Evolutionary conservation across 495 filamentous ascomycete species (phyloP).

Genomic region (Bacidia rubella): DNA sequence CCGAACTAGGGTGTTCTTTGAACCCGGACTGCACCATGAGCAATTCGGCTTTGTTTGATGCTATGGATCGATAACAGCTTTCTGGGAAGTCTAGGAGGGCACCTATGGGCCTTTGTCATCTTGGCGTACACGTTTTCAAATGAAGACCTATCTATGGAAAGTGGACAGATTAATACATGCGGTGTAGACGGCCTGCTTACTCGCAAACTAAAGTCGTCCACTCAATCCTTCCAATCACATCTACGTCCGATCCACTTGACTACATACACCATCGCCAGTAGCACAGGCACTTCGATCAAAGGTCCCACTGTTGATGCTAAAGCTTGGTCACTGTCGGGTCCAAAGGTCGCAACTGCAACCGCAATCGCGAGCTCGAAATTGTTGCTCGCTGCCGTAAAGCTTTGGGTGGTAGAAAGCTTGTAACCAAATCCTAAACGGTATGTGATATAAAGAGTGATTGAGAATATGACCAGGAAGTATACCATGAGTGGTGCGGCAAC

Average conservation of each 20-base stretch:
- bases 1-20: conserved; percentile 33
- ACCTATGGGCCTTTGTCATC: too few relatives aligned
- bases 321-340: conserved; percentile 67
- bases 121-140: too few relatives aligned
- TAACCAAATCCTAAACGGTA: conserved; percentile 61
- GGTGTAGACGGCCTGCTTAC: too few relatives aligned
- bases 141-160: too few relatives aligned
- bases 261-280: conserved; percentile 70
- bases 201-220: too few relatives aligned
- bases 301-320: conserved; percentile 81
- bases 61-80: too few relatives aligned
- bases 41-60: conserved; percentile 39
- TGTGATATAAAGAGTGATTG: conserved; percentile 44
- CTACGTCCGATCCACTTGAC: conserved; percentile 45
- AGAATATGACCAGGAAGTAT: conserved; percentile 68
- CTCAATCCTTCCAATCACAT: conserved; percentile 43
- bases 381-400: conserved; percentile 89
- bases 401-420: conserved; percentile 59
- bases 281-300: conserved; percentile 79
- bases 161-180: too few relatives aligned
- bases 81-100: too few relatives aligned
- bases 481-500: conserved; percentile 69
- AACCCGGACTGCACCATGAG: conserved; percentile 49
- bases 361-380: conserved; percentile 94
- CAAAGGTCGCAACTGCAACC: conserved; percentile 76